Evolutionary conservation across 257 asterid genomes (phyloP).

Genomic region (Sherardia arvensis): DNA sequence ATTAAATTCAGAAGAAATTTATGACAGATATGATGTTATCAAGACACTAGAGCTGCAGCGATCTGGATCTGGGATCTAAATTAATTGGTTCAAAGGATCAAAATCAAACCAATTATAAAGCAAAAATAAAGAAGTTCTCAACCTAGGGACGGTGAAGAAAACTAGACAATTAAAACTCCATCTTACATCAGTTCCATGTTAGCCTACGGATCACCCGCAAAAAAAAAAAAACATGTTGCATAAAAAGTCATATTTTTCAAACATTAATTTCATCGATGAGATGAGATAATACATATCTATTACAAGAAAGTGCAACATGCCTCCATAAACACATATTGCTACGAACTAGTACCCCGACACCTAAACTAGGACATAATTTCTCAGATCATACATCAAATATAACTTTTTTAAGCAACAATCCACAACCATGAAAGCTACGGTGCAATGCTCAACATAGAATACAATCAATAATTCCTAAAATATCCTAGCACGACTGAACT

Average conservation of each 20-base stretch:
- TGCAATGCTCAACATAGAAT: background rate
- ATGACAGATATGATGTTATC: background rate
- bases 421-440: background rate
- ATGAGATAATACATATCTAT: background rate
- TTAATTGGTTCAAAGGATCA: background rate
- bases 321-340: background rate
- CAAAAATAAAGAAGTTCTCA: background rate
- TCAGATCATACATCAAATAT: background rate
- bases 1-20: background rate
- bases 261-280: background rate
- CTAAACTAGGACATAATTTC: background rate
- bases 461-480: background rate
- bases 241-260: background rate
- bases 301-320: background rate
- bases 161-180: background rate
- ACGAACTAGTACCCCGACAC: background rate
- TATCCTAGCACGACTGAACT: constrained; percentile 9
- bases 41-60: background rate
- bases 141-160: background rate
- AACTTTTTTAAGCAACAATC: background rate
- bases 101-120: background rate
- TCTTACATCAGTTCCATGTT: too few relatives aligned
- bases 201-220: background rate
- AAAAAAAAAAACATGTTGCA: background rate
- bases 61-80: background rate